Conservation (phyloP, 257 asterid species). For the Jasminum sambac region DNA sequence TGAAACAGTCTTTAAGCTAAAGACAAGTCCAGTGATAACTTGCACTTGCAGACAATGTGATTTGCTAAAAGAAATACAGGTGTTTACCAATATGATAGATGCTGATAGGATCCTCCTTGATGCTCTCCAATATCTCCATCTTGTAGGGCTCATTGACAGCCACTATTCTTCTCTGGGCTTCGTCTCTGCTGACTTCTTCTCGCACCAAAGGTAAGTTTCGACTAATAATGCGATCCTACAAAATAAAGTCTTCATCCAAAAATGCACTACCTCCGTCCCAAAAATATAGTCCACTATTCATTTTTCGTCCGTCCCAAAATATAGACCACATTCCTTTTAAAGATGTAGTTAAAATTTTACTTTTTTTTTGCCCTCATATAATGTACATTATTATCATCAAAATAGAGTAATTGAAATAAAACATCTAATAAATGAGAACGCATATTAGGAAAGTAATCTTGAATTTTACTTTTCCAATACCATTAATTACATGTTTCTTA, state of each 20-base stretch:
- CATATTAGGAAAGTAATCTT: too few species aligned
- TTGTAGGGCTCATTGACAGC: slow-evolving; percentile 88
- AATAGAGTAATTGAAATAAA: too few species aligned
- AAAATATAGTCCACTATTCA: too few species aligned
- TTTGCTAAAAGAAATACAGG: slow-evolving; percentile 11
- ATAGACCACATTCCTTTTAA: too few species aligned
- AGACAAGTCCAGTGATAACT: neutral
- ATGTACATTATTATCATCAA: too few species aligned
- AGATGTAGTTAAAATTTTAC: too few species aligned
- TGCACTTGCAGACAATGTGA: neutral
- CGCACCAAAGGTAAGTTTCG: slow-evolving; percentile 75
- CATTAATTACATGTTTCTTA: too few species aligned
- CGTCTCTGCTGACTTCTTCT: slow-evolving; percentile 89
- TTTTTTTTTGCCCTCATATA: too few species aligned
- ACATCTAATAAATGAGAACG: too few species aligned
- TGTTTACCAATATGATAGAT: slow-evolving; percentile 83
- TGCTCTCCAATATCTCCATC: slow-evolving; percentile 81
- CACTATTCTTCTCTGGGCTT: slow-evolving; percentile 74
- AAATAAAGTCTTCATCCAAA: slow-evolving; percentile 38
- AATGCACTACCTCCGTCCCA: too few species aligned
- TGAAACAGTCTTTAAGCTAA: neutral
- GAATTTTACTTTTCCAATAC: too few species aligned
- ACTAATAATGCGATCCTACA: slow-evolving; percentile 87
- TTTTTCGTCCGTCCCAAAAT: too few species aligned
- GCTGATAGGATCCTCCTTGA: slow-evolving; percentile 84